Evolutionary conservation across 2,329 filamentous ascomycete genomes (phyloP).

Genomic region (Colletotrichum australisinense): DNA sequence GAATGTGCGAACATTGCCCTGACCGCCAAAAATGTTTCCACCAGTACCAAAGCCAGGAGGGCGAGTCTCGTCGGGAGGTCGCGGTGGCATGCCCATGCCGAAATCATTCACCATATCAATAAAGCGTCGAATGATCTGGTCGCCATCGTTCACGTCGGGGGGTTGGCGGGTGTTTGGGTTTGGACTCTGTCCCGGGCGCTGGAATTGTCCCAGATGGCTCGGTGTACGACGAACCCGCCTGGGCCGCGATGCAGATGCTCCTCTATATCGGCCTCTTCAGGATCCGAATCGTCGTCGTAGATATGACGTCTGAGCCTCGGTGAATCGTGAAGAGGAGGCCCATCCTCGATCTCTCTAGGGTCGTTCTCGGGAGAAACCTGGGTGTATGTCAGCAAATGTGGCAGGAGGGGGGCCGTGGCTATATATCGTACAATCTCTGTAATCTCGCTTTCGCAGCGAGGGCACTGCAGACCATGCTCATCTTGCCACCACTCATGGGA

Average conservation of each 20-base stretch:
- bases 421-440: conserved; percentile 81
- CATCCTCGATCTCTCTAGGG: conserved; percentile 60
- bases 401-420: neutral
- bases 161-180: conserved; percentile 13
- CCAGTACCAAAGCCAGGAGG: conserved; percentile 29
- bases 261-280: conserved; percentile 69
- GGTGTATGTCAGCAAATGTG: conserved; percentile 39
- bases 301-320: conserved; percentile 36
- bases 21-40: conserved; percentile 38
- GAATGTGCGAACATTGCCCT: conserved; percentile 51
- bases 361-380: conserved; percentile 70
- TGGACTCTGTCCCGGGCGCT: conserved; percentile 20
- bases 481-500: conserved; percentile 83
- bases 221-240: conserved; percentile 54
- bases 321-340: conserved; percentile 35
- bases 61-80: conserved; percentile 31
- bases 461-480: conserved; percentile 76
- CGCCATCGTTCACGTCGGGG: conserved; percentile 42
- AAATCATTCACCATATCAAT: conserved; percentile 56
- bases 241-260: conserved; percentile 56
- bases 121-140: conserved; percentile 55
- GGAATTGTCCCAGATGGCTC: conserved; percentile 44
- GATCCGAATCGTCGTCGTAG: conserved; percentile 61
- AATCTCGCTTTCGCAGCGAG: conserved; percentile 80
- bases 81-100: conserved; percentile 36